Percentiles rank a stretch among this genome's conserved stretches.
phyloP scores from a whole-genome alignment of 352 stramenopile genomes.

The Blastocystis sp. region DNA sequence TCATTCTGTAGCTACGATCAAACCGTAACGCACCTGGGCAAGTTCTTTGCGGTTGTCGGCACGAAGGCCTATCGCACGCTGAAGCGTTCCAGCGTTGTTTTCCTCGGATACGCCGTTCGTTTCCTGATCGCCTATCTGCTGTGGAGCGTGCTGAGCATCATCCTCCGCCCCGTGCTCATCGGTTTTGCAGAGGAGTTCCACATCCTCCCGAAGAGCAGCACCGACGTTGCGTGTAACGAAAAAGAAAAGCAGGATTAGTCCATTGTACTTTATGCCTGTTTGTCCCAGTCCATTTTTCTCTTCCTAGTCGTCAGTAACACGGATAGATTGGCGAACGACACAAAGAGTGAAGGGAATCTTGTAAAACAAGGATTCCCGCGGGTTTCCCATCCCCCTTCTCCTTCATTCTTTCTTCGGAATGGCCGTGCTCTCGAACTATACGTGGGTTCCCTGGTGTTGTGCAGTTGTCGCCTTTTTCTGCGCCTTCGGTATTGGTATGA shows the following conservation, averaged over 20 bases:
- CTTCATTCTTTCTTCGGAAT: neutral
- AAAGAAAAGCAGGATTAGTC: neutral
- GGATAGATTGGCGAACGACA: neutral
- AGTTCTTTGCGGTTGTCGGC: neutral
- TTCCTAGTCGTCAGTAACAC: neutral
- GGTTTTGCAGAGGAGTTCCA: constrained; percentile 26
- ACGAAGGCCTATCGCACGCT: neutral
- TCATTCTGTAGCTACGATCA: neutral
- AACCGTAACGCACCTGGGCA: neutral
- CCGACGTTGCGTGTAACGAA: neutral
- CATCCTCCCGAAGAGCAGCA: neutral
- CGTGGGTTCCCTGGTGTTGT: constrained; percentile 66
- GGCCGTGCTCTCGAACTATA: constrained; percentile 36
- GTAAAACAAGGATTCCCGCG: neutral
- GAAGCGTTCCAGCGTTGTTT: neutral
- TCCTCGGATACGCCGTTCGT: neutral
- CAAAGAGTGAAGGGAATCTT: neutral
- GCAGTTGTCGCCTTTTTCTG: constrained; percentile 74
- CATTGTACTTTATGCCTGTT: neutral
- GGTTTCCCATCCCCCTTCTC: neutral
- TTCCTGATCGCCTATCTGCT: constrained; percentile 1
- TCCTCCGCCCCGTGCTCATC: neutral
- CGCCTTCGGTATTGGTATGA: constrained; percentile 73
- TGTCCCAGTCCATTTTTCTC: neutral
- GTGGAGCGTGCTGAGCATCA: neutral